These are phyloP conservation scores for Aspergillus neoniger DNA, from an alignment of 2,329 filamentous ascomycete species.

Conservation along the genomic window DNA sequence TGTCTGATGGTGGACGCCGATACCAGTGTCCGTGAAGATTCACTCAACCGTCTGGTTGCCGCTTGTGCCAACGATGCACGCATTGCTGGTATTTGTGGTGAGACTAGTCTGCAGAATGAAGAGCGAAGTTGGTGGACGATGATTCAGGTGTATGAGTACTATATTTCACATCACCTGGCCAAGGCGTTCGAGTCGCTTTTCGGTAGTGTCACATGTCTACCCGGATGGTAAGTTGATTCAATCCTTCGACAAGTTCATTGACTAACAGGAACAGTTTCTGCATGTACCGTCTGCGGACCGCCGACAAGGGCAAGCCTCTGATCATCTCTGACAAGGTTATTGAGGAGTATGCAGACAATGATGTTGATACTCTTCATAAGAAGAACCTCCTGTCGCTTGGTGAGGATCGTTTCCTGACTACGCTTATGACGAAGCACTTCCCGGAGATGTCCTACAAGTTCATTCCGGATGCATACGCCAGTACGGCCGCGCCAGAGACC, in stretches of 20 bases:
- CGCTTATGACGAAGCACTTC: constrained; percentile 97
- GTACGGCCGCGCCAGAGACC: constrained; percentile 89
- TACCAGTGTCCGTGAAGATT: constrained; percentile 89
- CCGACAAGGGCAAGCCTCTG: constrained; percentile 88
- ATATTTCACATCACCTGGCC: constrained; percentile 93
- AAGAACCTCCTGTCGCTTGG: constrained; percentile 91
- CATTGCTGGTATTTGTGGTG: constrained; percentile 96
- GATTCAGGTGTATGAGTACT: constrained; percentile 99
- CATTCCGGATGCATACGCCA: constrained; percentile 85
- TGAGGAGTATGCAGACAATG: constrained; percentile 81
- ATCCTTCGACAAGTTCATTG: background rate
- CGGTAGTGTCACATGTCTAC: constrained; percentile 96
- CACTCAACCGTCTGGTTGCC: constrained; percentile 87
- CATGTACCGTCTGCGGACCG: constrained; percentile 96
- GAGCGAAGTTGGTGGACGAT: constrained; percentile 97
- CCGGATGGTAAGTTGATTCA: constrained; percentile 78
- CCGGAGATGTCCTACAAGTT: constrained; percentile 96
- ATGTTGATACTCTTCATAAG: constrained; percentile 91
- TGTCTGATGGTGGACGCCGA: constrained; percentile 97
- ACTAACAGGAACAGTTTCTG: constrained; percentile 69
- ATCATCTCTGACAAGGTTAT: constrained; percentile 91
- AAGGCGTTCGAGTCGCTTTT: constrained; percentile 99
- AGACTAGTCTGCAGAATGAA: constrained; percentile 94
- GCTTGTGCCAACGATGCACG: constrained; percentile 91
- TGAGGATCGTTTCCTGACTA: constrained; percentile 96